A percentile compares a stretch with the other conserved stretches of the same genome.
Conservation (phyloP, 2,329 filamentous ascomycete species). For the Ascochyta viciae-villosae region DNA sequence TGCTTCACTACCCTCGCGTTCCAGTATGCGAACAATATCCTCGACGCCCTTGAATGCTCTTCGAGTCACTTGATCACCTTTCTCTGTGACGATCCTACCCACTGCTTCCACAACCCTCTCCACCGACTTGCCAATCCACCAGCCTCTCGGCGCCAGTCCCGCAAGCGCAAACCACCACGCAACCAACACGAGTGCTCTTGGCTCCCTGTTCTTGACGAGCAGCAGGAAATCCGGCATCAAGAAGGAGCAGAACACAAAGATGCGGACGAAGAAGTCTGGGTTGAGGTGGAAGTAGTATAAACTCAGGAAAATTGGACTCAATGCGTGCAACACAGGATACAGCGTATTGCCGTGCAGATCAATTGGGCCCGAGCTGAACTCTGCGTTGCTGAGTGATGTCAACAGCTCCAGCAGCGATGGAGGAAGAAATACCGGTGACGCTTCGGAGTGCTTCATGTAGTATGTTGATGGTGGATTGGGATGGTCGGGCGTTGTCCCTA, state of each 20-base stretch:
- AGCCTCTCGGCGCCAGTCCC: conserved; percentile 33
- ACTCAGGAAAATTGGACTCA: conserved; percentile 44
- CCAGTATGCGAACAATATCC: conserved; percentile 22
- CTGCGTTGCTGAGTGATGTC: conserved; percentile 21
- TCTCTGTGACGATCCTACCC: conserved; percentile 23
- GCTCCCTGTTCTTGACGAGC: conserved; percentile 31
- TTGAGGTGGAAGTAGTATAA: conserved; percentile 42
- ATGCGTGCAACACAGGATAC: conserved; percentile 37
- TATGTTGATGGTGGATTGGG: conserved; percentile 41
- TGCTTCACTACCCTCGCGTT: conserved; percentile 24
- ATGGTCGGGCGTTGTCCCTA: conserved; percentile 29
- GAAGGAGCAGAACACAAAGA: conserved; percentile 40
- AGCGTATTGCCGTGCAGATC: conserved; percentile 33
- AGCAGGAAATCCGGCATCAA: conserved; percentile 38
- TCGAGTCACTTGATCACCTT: conserved; percentile 18
- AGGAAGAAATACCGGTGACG: conserved; percentile 37
- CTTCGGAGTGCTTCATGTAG: conserved; percentile 8
- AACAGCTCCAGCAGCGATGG: conserved; percentile 36
- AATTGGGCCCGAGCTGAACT: conserved; percentile 14
- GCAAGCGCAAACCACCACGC: conserved; percentile 42
- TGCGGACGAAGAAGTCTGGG: conserved; percentile 39
- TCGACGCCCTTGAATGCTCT: conserved; percentile 31
- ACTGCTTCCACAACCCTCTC: conserved; percentile 30
- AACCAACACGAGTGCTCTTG: conserved; percentile 35
- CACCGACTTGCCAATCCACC: conserved; percentile 28